phyloP scores from a whole-genome alignment of 345 rosid genomes.

The Capsella bursapastoris region DNA sequence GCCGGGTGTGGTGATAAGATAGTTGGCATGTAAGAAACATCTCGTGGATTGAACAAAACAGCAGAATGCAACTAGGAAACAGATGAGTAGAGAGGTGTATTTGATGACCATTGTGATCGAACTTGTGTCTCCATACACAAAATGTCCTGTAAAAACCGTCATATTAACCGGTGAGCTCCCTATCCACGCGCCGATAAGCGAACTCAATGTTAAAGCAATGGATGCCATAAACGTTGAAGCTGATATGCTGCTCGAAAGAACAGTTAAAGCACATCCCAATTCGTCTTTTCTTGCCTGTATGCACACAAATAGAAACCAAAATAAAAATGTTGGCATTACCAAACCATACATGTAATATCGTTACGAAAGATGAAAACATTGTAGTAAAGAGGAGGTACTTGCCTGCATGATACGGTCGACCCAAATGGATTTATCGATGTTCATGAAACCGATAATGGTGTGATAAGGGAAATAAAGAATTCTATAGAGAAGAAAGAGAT shows the following conservation, averaged over 20 bases:
- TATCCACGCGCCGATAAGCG: conserved; percentile 85
- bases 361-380: background rate
- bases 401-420: conserved; percentile 72
- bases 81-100: conserved; percentile 61
- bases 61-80: conserved; percentile 69
- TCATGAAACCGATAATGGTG: conserved; percentile 69
- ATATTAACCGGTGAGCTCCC: conserved; percentile 52
- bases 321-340: background rate
- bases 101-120: conserved; percentile 62
- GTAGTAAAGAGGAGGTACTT: background rate
- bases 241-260: conserved; percentile 57
- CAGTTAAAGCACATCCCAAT: conserved; percentile 47
- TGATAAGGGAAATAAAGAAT: conserved; percentile 64
- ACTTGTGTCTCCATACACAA: conserved; percentile 67
- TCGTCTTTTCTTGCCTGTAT: conserved; percentile 50
- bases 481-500: conserved; percentile 65
- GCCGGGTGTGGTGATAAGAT: conserved; percentile 62
- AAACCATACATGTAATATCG: background rate
- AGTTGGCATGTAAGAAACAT: conserved; percentile 66
- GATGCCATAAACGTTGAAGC: conserved; percentile 69
- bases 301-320: background rate
- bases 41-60: conserved; percentile 76
- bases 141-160: conserved; percentile 46
- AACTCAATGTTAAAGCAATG: conserved; percentile 68
- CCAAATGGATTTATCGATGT: conserved; percentile 76